Conservation (phyloP, 805 yeast species). For the Lachancea dasiensis region DNA sequence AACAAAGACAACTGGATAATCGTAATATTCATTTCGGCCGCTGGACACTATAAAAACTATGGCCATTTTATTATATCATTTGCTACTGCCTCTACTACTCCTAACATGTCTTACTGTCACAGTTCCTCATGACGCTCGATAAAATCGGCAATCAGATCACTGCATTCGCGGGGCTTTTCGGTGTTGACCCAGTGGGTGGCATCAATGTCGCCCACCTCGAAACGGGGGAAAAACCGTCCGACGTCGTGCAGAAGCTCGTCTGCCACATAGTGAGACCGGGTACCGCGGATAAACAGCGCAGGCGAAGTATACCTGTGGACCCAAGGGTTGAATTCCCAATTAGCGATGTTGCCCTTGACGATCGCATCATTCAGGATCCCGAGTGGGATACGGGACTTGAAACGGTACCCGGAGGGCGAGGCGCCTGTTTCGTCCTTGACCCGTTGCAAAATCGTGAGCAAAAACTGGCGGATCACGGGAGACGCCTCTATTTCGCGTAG, state of each 20-base stretch:
- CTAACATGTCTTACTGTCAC: too few species aligned
- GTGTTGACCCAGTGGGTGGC: conserved; percentile 93
- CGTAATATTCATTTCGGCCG: too few species aligned
- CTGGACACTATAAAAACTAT: neutral
- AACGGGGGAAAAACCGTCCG: conserved; percentile 72
- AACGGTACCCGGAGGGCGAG: conserved; percentile 11
- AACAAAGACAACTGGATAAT: too few species aligned
- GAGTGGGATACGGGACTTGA: conserved; percentile 53
- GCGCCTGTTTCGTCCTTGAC: conserved; percentile 16
- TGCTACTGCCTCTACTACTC: neutral
- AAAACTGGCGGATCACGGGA: conserved; percentile 62
- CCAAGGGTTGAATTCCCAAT: conserved; percentile 66
- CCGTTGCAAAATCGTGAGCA: conserved; percentile 42
- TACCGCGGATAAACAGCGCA: conserved; percentile 72
- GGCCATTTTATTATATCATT: neutral
- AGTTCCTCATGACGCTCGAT: conserved; percentile 41
- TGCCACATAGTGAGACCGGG: conserved; percentile 67
- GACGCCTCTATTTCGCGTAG: conserved; percentile 58
- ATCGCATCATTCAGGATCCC: conserved; percentile 60
- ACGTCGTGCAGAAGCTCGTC: conserved; percentile 74
- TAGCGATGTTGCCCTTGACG: conserved; percentile 59
- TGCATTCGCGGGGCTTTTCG: conserved; percentile 76
- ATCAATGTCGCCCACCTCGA: conserved; percentile 66
- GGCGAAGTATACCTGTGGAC: conserved; percentile 61
- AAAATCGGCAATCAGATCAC: conserved; percentile 56